A percentile compares a stretch with the other conserved stretches of the same genome.
Conservation (phyloP, 176 grass and related monocot species). For the Puccinellia tenuiflora region DNA sequence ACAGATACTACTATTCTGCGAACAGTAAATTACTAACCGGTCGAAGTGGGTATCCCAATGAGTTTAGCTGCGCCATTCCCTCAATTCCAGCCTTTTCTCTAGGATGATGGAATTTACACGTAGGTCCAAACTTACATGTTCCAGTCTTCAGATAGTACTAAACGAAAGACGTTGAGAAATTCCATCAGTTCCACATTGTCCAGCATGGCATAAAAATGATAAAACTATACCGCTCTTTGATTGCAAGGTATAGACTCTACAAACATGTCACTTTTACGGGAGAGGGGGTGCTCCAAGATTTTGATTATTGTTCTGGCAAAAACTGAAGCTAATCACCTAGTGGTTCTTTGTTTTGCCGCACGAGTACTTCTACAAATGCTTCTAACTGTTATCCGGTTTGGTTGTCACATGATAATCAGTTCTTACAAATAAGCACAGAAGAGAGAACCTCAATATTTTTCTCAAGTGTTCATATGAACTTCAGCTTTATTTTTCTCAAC, state of each 20-base stretch:
- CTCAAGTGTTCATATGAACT: neutral
- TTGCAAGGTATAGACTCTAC: constrained; percentile 2
- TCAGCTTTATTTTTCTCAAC: neutral
- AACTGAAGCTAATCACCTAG: constrained; percentile 5
- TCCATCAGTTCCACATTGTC: constrained; percentile 11
- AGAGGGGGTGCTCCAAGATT: neutral
- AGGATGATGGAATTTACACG: constrained; percentile 98
- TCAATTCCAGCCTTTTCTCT: constrained; percentile 95
- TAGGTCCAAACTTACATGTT: constrained; percentile 99
- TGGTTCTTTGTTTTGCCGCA: neutral
- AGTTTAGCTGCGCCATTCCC: constrained; percentile 70
- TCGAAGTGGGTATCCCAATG: constrained; percentile 88
- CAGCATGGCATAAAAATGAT: neutral
- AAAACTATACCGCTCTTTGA: constrained; percentile 2
- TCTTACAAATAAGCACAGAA: neutral
- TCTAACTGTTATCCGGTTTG: neutral
- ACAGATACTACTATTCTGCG: neutral
- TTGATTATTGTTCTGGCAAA: neutral
- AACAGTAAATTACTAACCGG: constrained; percentile 55
- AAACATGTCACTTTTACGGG: neutral
- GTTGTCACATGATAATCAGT: neutral
- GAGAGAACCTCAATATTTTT: neutral
- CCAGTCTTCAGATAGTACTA: constrained; percentile 96
- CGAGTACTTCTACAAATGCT: neutral
- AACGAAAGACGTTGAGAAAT: constrained; percentile 5